phyloP scores from a whole-genome alignment of 2,329 filamentous ascomycete species.

The Fusarium concolor region DNA sequence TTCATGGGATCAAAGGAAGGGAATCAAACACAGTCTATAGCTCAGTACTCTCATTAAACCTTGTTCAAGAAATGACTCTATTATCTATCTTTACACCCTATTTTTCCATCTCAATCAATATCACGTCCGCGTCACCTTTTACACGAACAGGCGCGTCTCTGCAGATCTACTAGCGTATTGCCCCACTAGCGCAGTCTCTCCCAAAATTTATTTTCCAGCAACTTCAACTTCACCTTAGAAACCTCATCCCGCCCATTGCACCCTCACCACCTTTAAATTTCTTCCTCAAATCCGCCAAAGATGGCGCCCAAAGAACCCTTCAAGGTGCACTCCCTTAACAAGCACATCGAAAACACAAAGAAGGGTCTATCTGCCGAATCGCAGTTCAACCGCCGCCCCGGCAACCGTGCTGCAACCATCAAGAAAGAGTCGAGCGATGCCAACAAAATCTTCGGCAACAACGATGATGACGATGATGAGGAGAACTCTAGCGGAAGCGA shows the following conservation, averaged over 20 bases:
- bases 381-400: conserved; percentile 49
- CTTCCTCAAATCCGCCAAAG: conserved; percentile 32
- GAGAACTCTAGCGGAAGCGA: conserved; percentile 49
- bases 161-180: conserved; percentile 14
- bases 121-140: conserved; percentile 12
- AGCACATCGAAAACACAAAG: conserved; percentile 54
- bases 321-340: conserved; percentile 53
- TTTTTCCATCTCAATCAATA: neutral
- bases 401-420: conserved; percentile 44
- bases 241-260: conserved; percentile 40
- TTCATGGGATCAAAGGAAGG: neutral
- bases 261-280: conserved; percentile 31
- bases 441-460: conserved; percentile 48
- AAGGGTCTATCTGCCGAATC: conserved; percentile 51
- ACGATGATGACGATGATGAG: conserved; percentile 48
- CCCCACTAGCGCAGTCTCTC: conserved; percentile 39
- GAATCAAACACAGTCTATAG: neutral
- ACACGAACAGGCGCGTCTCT: conserved; percentile 33
- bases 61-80: neutral
- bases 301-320: conserved; percentile 54
- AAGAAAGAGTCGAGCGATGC: conserved; percentile 49
- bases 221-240: conserved; percentile 36
- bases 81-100: neutral
- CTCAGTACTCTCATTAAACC: neutral
- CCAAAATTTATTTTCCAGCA: conserved; percentile 46